Evolutionary conservation across 139 green algal genomes (phyloP), one percentile per base, ranked within the genome.

Genomic region (Chlamydomonas incerta): DNA sequence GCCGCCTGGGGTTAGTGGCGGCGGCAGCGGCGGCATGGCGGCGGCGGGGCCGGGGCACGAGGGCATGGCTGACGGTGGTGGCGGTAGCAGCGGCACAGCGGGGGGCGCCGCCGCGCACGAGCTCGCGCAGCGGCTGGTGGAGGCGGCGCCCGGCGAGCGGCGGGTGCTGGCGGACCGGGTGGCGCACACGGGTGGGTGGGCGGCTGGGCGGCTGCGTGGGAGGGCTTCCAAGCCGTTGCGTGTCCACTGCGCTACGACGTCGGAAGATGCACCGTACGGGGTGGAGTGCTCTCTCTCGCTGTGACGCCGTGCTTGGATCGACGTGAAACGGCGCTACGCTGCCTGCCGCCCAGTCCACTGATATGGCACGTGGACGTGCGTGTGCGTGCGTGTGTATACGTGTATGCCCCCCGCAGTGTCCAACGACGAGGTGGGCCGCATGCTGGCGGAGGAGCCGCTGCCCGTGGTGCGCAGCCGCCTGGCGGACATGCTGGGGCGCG

Each of bases 391-490:
- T 8, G 6, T 50, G 41, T 8, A 5, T 50, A 8, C 41, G 6
- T 50, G 26, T 35, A 11, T 13, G 10, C 1, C 0, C 47, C 20
- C 73, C 20, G 34, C 62, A 83, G 77, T 83, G 29, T 0, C 77
- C n/a, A 65, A 74, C 9, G 26, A 50, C 47, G 77, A 83, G 28
- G 18, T 83, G n/a, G 17, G 31, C 1, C 41, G 31, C 41, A 6
- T 83, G 77, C 63, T 83, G 29, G 31, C 63, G 17, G 63, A 83
- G 62, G 63, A 83, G 63, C 77, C 77, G 15, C n/a, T 74, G n/a
- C 63, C 63, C 14, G 77, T 83, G 77, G 77, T 83, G 77, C 77
- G 77, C 62, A 83, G 77, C 77, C 63, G 77, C 3, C 77, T 83
- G 77, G 77, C 77, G 10, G 41, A 60, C n/a, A 65, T 83, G 77